Percentiles rank a stretch among this genome's conserved stretches.
Evolutionary conservation across 345 rosid genomes (phyloP).

Genomic region (Eucalyptus cloeziana): DNA sequence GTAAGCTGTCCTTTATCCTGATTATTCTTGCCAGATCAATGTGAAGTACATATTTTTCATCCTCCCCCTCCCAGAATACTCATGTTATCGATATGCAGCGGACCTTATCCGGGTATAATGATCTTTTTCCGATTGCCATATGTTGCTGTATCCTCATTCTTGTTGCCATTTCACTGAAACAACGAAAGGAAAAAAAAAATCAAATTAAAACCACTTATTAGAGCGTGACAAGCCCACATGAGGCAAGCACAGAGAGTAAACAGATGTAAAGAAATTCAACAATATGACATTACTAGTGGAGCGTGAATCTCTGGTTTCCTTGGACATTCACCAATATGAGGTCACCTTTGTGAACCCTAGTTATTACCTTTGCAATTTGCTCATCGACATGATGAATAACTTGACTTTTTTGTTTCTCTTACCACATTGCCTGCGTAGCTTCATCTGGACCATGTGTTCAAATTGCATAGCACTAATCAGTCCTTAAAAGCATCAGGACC

Average conservation of each 20-base stretch:
- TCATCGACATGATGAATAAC: neutral
- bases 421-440: neutral
- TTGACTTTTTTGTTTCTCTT: neutral
- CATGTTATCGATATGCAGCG: neutral
- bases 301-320: neutral
- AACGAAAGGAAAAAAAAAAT: neutral
- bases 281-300: neutral
- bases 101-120: neutral
- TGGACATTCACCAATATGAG: neutral
- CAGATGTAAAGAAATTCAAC: neutral
- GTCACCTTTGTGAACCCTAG: neutral
- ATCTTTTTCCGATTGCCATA: neutral
- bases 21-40: neutral
- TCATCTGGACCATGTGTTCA: neutral
- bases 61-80: neutral
- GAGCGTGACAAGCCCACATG: too few species aligned
- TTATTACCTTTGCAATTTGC: neutral
- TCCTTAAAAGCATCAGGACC: too few species aligned
- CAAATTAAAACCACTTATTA: too few species aligned
- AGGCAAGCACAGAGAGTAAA: neutral
- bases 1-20: neutral
- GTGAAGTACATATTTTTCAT: neutral
- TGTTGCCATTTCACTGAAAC: neutral
- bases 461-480: neutral
- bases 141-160: neutral